Evolutionary conservation across 2,329 filamentous ascomycete species (phyloP), one percentile per base, ranked within the genome.

Genomic region (Neoascochyta sp.): DNA sequence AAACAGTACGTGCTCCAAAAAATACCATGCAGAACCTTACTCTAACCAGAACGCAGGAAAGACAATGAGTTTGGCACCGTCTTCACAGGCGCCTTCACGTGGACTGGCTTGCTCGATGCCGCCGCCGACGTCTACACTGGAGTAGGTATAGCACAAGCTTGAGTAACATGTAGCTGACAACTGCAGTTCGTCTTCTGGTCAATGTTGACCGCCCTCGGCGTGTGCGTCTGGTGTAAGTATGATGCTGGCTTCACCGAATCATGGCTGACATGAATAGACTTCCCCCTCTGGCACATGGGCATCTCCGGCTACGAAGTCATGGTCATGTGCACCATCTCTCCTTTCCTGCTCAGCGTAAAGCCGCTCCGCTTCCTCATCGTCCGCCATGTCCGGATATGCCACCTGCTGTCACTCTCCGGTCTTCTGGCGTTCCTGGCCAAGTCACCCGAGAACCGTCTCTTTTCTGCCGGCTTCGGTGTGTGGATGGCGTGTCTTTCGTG

Each of bases 251-350:
- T 5, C 15, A 10, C 4, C n/a, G 12, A 8, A 11, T 17, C 8
- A 32, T 16, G 2, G 18, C 52, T 57, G 27, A 60, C 34, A 10
- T 19, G 3, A 7, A 13, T 41, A 87, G 83, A 93, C 64, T 98
- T 98, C 61, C 92, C 92, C 9, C 76, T 98, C 8, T 98, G 92
- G 92, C 80, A 95, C 62, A 98, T 98, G 92, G 92, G 92, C 16
- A 93, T 98, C 39, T 96, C 90, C 4, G 92, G 92, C 41, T 98
- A 92, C 57, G 92, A 98, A 66, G 83, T 81, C 23, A 73, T 94
- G 45, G 81, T 98, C 54, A 83, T 96, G 79, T 78, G 76, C 27
- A 90, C 86, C 3, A 64, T 90, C 29, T 85, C 89, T 4, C 92
- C 92, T 0, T 71, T 89, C 21, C 63, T 96, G 12, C 78, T 98